Evolutionary conservation across 148 eudicot species (phyloP).

Genomic region (Arbutus unedo): DNA sequence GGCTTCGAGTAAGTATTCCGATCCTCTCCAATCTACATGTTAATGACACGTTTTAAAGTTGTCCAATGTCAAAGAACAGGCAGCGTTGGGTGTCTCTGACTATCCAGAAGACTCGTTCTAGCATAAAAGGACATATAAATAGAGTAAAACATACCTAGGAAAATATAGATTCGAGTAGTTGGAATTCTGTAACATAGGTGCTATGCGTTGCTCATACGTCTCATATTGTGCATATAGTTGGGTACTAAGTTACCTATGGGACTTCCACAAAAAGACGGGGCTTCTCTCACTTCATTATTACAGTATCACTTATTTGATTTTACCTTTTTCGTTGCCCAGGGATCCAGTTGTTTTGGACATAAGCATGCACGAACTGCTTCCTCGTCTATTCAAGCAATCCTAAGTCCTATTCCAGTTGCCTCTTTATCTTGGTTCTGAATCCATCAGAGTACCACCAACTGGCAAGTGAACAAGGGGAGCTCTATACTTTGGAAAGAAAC

Average conservation of each 20-base stretch:
- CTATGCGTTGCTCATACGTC: background rate
- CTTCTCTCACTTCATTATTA: background rate
- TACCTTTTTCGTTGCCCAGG: conserved; percentile 32
- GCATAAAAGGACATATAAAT: background rate
- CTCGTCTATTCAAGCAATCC: conserved; percentile 55
- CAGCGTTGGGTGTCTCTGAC: background rate
- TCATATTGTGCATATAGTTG: background rate
- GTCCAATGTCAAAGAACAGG: background rate
- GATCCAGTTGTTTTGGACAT: conserved; percentile 81
- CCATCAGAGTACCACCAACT: background rate
- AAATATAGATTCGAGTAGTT: background rate
- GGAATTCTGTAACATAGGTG: background rate
- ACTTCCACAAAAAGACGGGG: background rate
- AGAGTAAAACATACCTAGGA: background rate
- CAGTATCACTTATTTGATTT: background rate
- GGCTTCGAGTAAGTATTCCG: background rate
- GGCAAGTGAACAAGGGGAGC: background rate
- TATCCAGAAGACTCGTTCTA: background rate
- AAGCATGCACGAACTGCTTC: conserved; percentile 66
- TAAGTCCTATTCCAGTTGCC: conserved; percentile 15
- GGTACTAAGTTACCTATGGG: background rate
- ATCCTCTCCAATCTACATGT: too few relatives aligned
- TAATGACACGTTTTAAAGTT: background rate
- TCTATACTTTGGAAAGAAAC: background rate
- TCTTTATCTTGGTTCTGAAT: background rate